A percentile compares a stretch with the other conserved stretches of the same genome.
phyloP scores from a whole-genome alignment of 2,329 filamentous ascomycete species.

The Cercospora canescens region DNA sequence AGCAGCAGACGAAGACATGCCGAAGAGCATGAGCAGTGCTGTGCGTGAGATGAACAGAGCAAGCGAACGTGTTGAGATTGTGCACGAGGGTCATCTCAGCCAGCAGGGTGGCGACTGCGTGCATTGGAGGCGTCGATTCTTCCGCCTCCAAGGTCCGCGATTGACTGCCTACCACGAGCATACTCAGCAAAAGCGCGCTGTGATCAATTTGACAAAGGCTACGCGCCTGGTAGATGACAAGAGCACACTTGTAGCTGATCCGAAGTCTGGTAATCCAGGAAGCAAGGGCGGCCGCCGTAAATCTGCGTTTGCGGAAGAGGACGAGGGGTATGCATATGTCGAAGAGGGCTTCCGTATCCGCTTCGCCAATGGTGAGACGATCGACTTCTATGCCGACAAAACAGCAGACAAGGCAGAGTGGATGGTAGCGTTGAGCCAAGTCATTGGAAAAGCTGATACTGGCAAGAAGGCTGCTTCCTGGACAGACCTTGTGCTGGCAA shows the following conservation, averaged over 20 bases:
- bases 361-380: constrained; percentile 96
- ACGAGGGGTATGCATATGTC: constrained; percentile 99
- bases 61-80: constrained; percentile 72
- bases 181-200: constrained; percentile 90
- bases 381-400: constrained; percentile 96
- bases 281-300: constrained; percentile 63
- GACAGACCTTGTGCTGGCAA: constrained; percentile 60
- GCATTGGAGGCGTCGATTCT: constrained; percentile 98
- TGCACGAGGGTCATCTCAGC: constrained; percentile 83
- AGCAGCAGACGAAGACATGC: constrained; percentile 90
- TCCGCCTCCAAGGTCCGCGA: constrained; percentile 87
- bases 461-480: constrained; percentile 53
- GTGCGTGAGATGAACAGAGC: constrained; percentile 91
- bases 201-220: constrained; percentile 93
- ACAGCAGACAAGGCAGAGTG: constrained; percentile 86
- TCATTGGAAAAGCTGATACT: constrained; percentile 57
- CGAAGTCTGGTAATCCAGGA: constrained; percentile 65
- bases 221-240: constrained; percentile 93
- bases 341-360: constrained; percentile 98
- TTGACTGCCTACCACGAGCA: constrained; percentile 95
- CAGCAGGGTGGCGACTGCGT: constrained; percentile 98
- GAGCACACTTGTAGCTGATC: constrained; percentile 76
- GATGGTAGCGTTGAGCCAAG: constrained; percentile 84
- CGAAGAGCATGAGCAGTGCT: constrained; percentile 98
- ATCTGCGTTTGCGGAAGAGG: constrained; percentile 95